These are phyloP conservation scores for Calonectria leucothoes DNA, from an alignment of 2,329 filamentous ascomycete genomes.

Conservation along the genomic window DNA sequence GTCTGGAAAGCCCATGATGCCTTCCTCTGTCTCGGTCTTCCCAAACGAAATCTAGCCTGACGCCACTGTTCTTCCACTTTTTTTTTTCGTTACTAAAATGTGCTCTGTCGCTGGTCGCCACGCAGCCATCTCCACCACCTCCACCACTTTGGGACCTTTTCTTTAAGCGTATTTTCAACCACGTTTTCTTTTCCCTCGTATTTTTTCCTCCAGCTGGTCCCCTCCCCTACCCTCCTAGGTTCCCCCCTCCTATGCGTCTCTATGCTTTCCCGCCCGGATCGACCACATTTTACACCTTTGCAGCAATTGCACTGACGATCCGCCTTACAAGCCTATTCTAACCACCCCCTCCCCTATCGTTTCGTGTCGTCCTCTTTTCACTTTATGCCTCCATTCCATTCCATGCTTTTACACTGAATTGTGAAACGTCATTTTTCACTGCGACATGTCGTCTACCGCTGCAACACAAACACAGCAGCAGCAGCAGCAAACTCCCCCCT, in stretches of 20 bases:
- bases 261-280: constrained; percentile 11
- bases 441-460: constrained; percentile 4
- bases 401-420: neutral
- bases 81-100: too few relatives aligned
- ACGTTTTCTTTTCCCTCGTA: neutral
- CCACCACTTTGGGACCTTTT: neutral
- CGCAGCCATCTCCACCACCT: neutral
- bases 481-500: neutral
- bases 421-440: neutral
- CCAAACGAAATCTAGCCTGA: neutral
- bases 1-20: neutral
- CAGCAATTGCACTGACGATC: neutral
- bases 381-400: neutral
- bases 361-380: neutral
- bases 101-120: too few relatives aligned
- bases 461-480: neutral
- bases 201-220: neutral
- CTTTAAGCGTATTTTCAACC: constrained; percentile 21
- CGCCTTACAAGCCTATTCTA: neutral
- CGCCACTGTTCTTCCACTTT: neutral
- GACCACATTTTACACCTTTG: neutral
- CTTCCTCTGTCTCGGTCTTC: neutral
- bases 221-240: neutral
- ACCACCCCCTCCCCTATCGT: neutral
- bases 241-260: neutral